phyloP scores from a whole-genome alignment of 495 filamentous ascomycete species.

The Aspergillus homomorphus region DNA sequence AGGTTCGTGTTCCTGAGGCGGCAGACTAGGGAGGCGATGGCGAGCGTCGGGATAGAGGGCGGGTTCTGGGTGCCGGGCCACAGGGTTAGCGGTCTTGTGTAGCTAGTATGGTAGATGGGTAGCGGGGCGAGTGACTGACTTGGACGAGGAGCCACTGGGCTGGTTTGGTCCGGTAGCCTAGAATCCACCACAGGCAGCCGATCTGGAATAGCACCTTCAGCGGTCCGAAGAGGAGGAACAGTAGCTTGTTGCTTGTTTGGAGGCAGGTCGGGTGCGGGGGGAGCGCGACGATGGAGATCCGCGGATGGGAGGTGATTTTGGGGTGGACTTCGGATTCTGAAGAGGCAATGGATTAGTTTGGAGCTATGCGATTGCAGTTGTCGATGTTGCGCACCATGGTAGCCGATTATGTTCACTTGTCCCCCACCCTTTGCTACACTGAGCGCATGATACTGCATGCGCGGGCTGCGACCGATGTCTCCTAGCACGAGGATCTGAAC shows the following conservation, averaged over 20 bases:
- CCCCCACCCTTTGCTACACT: constrained; percentile 85
- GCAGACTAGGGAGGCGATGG: constrained; percentile 67
- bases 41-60: constrained; percentile 87
- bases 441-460: constrained; percentile 98
- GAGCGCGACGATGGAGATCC: constrained; percentile 66
- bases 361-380: neutral
- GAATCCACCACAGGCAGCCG: constrained; percentile 59
- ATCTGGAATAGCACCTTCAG: constrained; percentile 86
- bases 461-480: constrained; percentile 91
- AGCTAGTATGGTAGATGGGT: neutral
- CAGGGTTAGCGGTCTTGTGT: neutral
- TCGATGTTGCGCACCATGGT: constrained; percentile 56
- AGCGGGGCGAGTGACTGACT: constrained; percentile 31
- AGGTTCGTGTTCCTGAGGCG: constrained; percentile 76
- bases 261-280: constrained; percentile 58
- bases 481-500: constrained; percentile 93
- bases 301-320: constrained; percentile 60
- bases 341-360: constrained; percentile 30
- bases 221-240: constrained; percentile 77
- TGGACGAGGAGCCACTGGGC: constrained; percentile 80
- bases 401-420: constrained; percentile 82
- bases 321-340: constrained; percentile 71
- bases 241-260: constrained; percentile 64
- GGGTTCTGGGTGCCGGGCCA: constrained; percentile 64
- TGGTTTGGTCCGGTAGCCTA: constrained; percentile 70